Evolutionary conservation across 148 eudicot genomes (phyloP), one percentile per base, ranked within the genome.

Genomic region (Beta vulgaris): DNA sequence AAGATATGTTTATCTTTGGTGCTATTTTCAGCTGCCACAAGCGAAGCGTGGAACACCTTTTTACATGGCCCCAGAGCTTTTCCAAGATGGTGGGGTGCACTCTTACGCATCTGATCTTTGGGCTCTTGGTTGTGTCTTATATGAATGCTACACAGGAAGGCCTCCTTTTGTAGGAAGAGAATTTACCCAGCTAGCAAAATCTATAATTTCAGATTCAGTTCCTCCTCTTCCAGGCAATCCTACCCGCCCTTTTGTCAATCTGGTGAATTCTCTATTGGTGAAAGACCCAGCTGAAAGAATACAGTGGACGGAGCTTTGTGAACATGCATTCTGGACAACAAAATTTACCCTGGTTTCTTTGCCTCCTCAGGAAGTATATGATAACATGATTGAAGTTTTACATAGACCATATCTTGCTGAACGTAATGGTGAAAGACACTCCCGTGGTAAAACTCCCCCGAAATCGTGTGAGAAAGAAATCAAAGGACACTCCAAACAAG

Each of bases 11-110:
- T 74, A 35, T 64, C 79, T 48, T 60, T 59, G 73, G 16, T 78
- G 77, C 55, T 69, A 71, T 86, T 21, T 66, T 78, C 82, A 96
- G 99, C 71, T 96, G 69, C 98, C 99, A 36, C 99, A 96, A 79
- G 87, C 91, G 73, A 96, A 89, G 78, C 98, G 99, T 63, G 99
- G 99, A 79, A 96, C 98, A 37, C 99, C 99, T 15, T 92, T 86
- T 81, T 96, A 96, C 80, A 96, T 96, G 99, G 98, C 99, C 64
- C 99, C 99, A 10, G 99, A 96, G 85, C 90, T 96, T 77, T 96
- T 96, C 71, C 97, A 91, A 77, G 99, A 96, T 71, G 98, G 98
- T 67, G 98, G 99, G 39, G 93, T 94, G 76, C 98, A 94, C 76
- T 94, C 98, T 63, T 94, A 75, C 85, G 98, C 98, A 72, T 96